Evolutionary conservation across 805 yeast species (phyloP), one percentile per base, ranked within the genome.

Genomic region (Ogataea kodamae): DNA sequence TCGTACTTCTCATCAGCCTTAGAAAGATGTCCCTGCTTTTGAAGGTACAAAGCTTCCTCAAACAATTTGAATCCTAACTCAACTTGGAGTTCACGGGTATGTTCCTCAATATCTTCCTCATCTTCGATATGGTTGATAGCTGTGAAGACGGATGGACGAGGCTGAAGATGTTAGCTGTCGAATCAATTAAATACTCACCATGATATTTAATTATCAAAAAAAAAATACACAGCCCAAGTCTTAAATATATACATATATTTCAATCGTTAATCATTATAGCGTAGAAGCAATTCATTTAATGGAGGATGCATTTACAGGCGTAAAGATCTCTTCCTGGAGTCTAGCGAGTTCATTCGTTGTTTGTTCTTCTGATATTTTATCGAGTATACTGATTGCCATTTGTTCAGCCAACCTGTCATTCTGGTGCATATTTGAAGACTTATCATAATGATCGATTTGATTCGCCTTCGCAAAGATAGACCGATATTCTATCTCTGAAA

Each of bases 1-100:
- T 72, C 71, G 54, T 87, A 92, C 11, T 65, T 57, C 0, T 47
- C 46, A 24, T 68, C 67, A 0, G 97, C 81, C 3, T 61, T 66
- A 0, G 57, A 58, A 40, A 67, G 70, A 3, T 72, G 51, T 3
- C 62, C 59, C 1, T 62, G 55, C 42, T 78, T 76, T 45, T 92
- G 90, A 7, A 62, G 61, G 7, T 60, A 56, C 26, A 92, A 63
- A 0, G 96, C 96, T 13, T 61, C 59, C 48, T 86, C 86, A 53
- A 82, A 87, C 9, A 78, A 60, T 45, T 75, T 76, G 55, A 82
- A 81, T 3, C 95, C 92, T 51, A 83, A 84, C 56, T 92, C 97
- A 13, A 79, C 71, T 61, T 90, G 97, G 15, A 90, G 65, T 54
- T 92, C 99, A 29, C 96, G 67, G 1, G 97, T 82, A 50, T 88